phyloP scores from a whole-genome alignment of 768 basidiomycete species.

The Clathrus columnatus region DNA sequence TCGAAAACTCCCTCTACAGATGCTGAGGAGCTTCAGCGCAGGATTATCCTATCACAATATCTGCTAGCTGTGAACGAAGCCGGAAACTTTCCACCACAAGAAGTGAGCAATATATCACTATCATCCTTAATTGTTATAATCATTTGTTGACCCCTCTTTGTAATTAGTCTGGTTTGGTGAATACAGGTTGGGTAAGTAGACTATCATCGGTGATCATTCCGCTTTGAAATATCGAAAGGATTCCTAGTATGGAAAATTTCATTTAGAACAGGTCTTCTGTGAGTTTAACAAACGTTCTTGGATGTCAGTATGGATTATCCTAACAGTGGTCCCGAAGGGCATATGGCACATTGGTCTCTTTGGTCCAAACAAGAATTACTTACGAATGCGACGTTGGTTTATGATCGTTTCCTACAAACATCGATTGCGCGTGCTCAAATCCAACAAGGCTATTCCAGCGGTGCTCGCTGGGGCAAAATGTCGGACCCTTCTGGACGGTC shows the following conservation, averaged over 20 bases:
- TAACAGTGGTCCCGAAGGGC: conserved; percentile 22
- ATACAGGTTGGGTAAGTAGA: conserved; percentile 44
- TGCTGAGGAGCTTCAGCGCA: conserved; percentile 46
- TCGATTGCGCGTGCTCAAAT: conserved; percentile 40
- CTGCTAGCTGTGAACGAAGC: conserved; percentile 53
- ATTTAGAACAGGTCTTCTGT: conserved; percentile 55
- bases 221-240: conserved; percentile 21
- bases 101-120: conserved; percentile 30
- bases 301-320: neutral
- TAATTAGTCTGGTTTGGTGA: conserved; percentile 48
- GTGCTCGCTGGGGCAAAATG: conserved; percentile 61
- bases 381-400: conserved; percentile 34
- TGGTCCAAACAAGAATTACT: conserved; percentile 55
- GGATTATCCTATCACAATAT: conserved; percentile 48
- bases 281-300: neutral
- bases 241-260: conserved; percentile 39
- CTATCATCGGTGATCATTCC: neutral
- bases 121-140: neutral
- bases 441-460: conserved; percentile 42
- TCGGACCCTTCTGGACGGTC: conserved; percentile 51
- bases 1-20: conserved; percentile 41
- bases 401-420: conserved; percentile 37
- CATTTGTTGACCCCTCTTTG: conserved; percentile 4
- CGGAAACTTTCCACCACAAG: conserved; percentile 46
- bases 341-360: conserved; percentile 48